Conservation (phyloP, 1,139 yeast genomes). For the Debaryomycetaceae sp. region DNA sequence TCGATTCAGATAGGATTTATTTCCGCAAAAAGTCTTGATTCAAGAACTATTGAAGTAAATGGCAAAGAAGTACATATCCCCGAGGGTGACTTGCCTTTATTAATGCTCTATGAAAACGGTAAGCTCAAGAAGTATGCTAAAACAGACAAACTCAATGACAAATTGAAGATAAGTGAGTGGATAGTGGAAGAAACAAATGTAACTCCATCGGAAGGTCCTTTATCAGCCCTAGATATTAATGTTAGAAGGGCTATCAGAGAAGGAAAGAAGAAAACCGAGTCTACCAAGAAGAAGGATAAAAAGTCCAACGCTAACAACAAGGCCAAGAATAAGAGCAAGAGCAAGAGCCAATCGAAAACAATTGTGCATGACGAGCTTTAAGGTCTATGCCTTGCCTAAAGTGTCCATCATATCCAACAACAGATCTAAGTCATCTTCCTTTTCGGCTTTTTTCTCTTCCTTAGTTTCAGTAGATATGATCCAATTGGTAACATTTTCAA, state of each 20-base stretch:
- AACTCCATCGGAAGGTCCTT: conserved; percentile 37
- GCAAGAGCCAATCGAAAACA: conserved; percentile 22
- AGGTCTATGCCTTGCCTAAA: conserved; percentile 7
- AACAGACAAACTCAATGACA: conserved; percentile 27
- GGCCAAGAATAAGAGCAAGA: conserved; percentile 9
- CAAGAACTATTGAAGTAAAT: conserved; percentile 14
- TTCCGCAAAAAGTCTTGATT: conserved; percentile 7
- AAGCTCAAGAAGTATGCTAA: conserved; percentile 19
- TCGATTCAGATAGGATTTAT: conserved; percentile 28
- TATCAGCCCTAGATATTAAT: conserved; percentile 30
- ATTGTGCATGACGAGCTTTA: conserved; percentile 37
- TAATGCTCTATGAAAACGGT: conserved; percentile 23
- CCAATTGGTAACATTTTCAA: conserved; percentile 60
- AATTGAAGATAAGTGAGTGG: conserved; percentile 34
- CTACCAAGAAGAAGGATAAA: background rate
- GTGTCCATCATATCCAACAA: conserved; percentile 37
- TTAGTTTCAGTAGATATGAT: conserved; percentile 22
- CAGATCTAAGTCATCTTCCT: conserved; percentile 28
- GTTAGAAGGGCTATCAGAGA: background rate
- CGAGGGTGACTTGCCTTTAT: conserved; percentile 24
- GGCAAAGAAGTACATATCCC: conserved; percentile 22
- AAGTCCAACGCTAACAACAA: conserved; percentile 30
- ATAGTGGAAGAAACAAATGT: conserved; percentile 23
- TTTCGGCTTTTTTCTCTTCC: conserved; percentile 12
- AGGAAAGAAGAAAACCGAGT: background rate